Evolutionary conservation across 2,329 filamentous ascomycete species (phyloP).

Genomic region (Fusarium begoniae): DNA sequence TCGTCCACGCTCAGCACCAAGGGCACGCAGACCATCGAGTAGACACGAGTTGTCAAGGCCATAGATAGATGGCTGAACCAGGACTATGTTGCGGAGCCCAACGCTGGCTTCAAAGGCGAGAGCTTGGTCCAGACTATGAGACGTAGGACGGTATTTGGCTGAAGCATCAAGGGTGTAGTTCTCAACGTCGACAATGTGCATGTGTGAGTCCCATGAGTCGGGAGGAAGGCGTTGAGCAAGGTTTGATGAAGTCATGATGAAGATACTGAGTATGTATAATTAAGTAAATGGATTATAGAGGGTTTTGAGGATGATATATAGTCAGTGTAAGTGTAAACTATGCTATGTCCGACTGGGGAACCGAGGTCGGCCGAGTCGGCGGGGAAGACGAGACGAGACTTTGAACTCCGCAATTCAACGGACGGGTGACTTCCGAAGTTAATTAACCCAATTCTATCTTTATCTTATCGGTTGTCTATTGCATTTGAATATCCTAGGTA

Average conservation of each 20-base stretch:
- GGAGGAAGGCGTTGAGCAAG: conserved; percentile 47
- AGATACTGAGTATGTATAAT: not conserved
- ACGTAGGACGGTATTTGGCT: conserved; percentile 61
- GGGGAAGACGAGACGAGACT: conserved; percentile 1
- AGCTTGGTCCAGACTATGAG: conserved; percentile 61
- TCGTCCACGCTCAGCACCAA: conserved; percentile 60
- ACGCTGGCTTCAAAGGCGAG: conserved; percentile 60
- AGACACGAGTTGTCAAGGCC: conserved; percentile 68
- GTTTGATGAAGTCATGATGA: conserved; percentile 5
- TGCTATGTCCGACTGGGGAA: not conserved
- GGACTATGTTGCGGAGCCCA: conserved; percentile 63
- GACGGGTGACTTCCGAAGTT: not conserved
- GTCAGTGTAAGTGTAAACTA: not conserved
- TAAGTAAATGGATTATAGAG: not conserved
- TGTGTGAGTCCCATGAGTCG: conserved; percentile 68
- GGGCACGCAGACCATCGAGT: conserved; percentile 59
- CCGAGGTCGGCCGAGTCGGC: conserved; percentile 27
- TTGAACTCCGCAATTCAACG: conserved; percentile 1
- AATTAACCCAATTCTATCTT: not conserved
- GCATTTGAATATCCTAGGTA: not conserved
- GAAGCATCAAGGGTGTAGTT: conserved; percentile 57
- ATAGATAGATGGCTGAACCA: conserved; percentile 71
- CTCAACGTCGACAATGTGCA: conserved; percentile 68
- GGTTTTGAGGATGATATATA: not conserved
- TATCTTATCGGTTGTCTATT: not conserved